Evolutionary conservation across 1,284 basidiomycete genomes (phyloP).

Genomic region (Xerocomus minutiporus): DNA sequence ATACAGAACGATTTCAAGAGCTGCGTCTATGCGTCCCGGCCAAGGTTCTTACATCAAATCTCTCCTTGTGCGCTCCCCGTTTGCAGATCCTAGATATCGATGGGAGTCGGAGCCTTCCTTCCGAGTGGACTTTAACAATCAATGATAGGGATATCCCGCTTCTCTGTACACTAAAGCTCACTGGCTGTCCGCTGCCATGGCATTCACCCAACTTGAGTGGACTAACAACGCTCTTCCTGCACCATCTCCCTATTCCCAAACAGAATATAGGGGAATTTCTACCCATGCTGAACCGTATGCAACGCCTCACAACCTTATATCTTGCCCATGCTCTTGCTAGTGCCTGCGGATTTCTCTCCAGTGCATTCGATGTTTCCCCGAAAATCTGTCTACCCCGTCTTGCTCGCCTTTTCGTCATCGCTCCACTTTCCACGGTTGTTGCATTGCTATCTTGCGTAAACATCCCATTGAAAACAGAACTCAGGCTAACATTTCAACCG

Average conservation of each 20-base stretch:
- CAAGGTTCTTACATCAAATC: neutral
- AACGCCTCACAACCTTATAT: neutral
- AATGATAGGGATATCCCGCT: neutral
- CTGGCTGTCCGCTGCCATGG: neutral
- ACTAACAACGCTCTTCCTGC: neutral
- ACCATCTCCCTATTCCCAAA: neutral
- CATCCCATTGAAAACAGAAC: neutral
- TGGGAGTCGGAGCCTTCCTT: neutral
- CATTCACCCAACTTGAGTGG: neutral
- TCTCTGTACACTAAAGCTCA: neutral
- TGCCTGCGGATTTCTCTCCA: neutral
- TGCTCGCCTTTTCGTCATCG: conserved; percentile 2
- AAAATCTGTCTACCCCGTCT: conserved; percentile 7
- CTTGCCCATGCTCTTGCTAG: neutral
- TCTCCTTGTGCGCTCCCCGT: conserved; percentile 4
- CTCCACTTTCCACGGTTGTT: neutral
- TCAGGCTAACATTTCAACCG: neutral
- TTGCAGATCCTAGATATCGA: neutral
- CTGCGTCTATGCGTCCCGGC: neutral
- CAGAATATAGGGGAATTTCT: conserved; percentile 16
- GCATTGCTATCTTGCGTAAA: conserved; percentile 8
- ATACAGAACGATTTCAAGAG: neutral
- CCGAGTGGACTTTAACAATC: neutral
- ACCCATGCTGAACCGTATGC: conserved; percentile 24
- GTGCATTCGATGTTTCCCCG: neutral